These are phyloP conservation scores for Citrullus mucosospermus DNA, from an alignment of 306 rosid genomes.

Conservation along the genomic window DNA sequence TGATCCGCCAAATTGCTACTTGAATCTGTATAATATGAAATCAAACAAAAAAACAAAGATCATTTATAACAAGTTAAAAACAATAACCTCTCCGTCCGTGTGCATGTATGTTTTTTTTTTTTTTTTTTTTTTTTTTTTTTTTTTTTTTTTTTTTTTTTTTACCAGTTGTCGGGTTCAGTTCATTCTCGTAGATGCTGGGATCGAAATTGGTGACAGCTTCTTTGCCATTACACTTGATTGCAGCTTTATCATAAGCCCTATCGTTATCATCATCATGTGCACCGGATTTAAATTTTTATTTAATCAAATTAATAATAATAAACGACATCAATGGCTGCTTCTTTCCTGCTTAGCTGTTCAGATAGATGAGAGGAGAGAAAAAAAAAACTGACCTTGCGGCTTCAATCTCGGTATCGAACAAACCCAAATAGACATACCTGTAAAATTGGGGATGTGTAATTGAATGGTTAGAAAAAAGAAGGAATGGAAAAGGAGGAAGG, in stretches of 20 bases:
- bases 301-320: background rate
- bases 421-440: slow-evolving; percentile 90
- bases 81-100: background rate
- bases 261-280: background rate
- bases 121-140: background rate
- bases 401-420: slow-evolving; percentile 89
- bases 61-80: background rate
- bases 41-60: background rate
- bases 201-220: slow-evolving; percentile 98
- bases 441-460: background rate
- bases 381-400: slow-evolving; percentile 65
- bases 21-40: slow-evolving; percentile 20
- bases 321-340: background rate
- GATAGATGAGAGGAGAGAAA: background rate
- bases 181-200: slow-evolving; percentile 76
- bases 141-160: background rate
- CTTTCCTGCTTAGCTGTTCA: background rate
- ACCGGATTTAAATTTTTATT: background rate
- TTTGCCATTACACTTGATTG: slow-evolving; percentile 92
- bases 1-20: slow-evolving; percentile 25
- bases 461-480: background rate
- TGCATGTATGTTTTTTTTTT: no score
- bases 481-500: background rate
- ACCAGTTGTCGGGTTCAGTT: slow-evolving; percentile 60
- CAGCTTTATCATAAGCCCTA: slow-evolving; percentile 99